Evolutionary conservation across 2,329 filamentous ascomycete genomes (phyloP), one percentile per base, ranked within the genome.

Genomic region (Knufia petricola): DNA sequence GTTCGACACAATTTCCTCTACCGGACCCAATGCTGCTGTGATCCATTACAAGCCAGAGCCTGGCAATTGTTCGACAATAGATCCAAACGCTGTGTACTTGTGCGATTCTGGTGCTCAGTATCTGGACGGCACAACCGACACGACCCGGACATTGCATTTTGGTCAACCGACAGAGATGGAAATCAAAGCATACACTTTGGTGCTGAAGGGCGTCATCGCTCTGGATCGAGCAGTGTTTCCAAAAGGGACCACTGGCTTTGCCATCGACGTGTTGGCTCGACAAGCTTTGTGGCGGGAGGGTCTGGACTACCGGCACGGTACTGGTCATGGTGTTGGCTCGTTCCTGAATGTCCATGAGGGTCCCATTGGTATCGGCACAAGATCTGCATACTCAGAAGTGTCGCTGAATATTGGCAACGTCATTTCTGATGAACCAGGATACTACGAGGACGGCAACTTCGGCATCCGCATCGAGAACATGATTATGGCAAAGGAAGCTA

Each of bases 101-200:
- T 98, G 92, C 64, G 92, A 98, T 66, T 96, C 92, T 19, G 92
- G 92, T 19, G 92, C 86, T n/a, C 92, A 98, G 65, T 98, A 90
- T 61, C 74, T 85, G 2, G 92, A 98, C 64, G 92, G 92, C 49
- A 98, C 92, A 0, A 98, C 92, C 0, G 92, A 98, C 62, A 94
- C 87, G 0, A 98, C 92, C 3, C 78, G 92, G 36, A 98, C 92
- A 0, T 72, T 95, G 32, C 92, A 98, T 62, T 96, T 96, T 63
- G 87, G 87, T 40, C 76, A 81, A 21, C 92, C 92, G 0, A 86
- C 84, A 0, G 79, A 81, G 3, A 84, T 85, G 61, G 89, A 98
- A 67, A 85, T 78, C 60, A 87, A 87, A 62, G 82, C 90, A 0
- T 95, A 95, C 65, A 98, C 92, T 0, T 73, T 98, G 9, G 92